Percentiles rank a stretch among this genome's conserved stretches.
phyloP scores from a whole-genome alignment of 208 protist genomes.

The Angomonas ambiguus region DNA sequence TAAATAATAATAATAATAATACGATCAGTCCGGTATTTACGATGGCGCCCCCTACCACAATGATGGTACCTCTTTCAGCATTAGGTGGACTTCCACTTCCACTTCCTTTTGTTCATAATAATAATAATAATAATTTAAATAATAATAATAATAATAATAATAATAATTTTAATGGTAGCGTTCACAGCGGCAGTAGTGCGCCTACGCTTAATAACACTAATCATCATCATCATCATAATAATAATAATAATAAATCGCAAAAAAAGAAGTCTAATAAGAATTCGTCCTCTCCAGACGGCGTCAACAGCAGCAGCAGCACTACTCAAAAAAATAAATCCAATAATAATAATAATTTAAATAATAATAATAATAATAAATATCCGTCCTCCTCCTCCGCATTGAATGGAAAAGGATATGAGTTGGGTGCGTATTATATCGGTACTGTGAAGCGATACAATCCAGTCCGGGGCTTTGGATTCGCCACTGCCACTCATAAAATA shows the following conservation, averaged over 20 bases:
- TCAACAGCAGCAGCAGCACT: background rate
- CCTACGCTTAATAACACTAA: background rate
- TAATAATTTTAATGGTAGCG: background rate
- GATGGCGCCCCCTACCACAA: no score
- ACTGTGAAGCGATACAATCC: constrained; percentile 69
- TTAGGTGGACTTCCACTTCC: no score
- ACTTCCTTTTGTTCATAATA: background rate
- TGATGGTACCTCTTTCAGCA: no score
- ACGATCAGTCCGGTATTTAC: no score
- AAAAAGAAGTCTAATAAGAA: background rate
- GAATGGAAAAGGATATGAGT: constrained; percentile 43
- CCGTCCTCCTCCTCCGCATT: no score
- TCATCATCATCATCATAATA: background rate
- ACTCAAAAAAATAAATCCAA: background rate
- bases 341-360: background rate
- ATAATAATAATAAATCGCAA: constrained; percentile 1
- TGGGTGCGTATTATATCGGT: constrained; percentile 55
- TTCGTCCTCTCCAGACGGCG: background rate
- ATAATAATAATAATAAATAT: background rate
- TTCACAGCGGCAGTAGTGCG: background rate
- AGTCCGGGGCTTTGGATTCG: constrained; percentile 27
- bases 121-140: constrained; percentile 2
- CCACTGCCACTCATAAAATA: background rate
- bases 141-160: constrained; percentile 5
- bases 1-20: no score